These are phyloP conservation scores for Cadophora sp. DNA, from an alignment of 2,329 filamentous ascomycete genomes.

Conservation along the genomic window DNA sequence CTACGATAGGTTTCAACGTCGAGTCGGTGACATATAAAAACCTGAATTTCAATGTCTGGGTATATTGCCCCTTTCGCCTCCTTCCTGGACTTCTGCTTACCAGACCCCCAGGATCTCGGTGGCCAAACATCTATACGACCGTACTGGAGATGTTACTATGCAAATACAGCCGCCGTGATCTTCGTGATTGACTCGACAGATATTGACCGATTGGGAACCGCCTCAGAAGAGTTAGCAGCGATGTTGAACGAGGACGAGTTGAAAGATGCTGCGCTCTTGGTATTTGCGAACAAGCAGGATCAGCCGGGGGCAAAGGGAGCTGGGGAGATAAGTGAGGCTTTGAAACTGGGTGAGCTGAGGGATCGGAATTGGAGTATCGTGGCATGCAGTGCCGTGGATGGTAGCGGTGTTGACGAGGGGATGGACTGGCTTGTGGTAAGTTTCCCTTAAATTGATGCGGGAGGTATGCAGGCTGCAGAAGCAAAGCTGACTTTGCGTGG, in stretches of 20 bases:
- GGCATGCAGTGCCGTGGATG: conserved; percentile 95
- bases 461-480: background rate
- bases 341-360: conserved; percentile 87
- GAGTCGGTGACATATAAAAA: conserved; percentile 99
- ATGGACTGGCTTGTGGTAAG: conserved; percentile 92
- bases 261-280: conserved; percentile 87
- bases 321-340: conserved; percentile 92
- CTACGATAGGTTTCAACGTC: conserved; percentile 99
- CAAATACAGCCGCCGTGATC: conserved; percentile 96
- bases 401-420: conserved; percentile 91
- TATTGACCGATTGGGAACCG: conserved; percentile 92
- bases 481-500: conserved; percentile 23
- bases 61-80: conserved; percentile 52
- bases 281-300: conserved; percentile 99
- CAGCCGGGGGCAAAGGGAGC: conserved; percentile 96
- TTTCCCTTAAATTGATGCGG: conserved; percentile 16
- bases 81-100: conserved; percentile 12
- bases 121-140: conserved; percentile 98
- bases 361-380: conserved; percentile 99
- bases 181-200: conserved; percentile 99
- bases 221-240: conserved; percentile 87
- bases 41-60: conserved; percentile 98
- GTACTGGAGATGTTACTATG: conserved; percentile 99
- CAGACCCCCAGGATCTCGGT: conserved; percentile 75
- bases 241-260: conserved; percentile 99